Conservation (phyloP, 495 filamentous ascomycete species). For the Penicillium egyptiacum region DNA sequence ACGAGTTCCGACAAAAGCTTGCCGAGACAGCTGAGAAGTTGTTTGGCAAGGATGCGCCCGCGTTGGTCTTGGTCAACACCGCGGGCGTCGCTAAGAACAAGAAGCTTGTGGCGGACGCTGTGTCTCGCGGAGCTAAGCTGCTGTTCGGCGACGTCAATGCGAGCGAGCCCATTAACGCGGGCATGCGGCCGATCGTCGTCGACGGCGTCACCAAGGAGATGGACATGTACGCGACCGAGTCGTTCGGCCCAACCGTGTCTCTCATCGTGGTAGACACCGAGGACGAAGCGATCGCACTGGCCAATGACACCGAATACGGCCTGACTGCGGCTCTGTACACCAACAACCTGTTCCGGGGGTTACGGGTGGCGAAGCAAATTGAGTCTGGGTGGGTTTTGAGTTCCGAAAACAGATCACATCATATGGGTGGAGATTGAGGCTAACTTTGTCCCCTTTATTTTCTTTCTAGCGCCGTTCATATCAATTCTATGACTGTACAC, state of each 20-base stretch:
- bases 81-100: slow-evolving; percentile 66
- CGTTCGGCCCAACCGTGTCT: slow-evolving; percentile 78
- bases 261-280: slow-evolving; percentile 48
- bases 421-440: neutral
- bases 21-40: slow-evolving; percentile 41
- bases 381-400: slow-evolving; percentile 44
- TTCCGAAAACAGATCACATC: neutral
- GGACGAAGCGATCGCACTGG: slow-evolving; percentile 48
- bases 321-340: slow-evolving; percentile 51
- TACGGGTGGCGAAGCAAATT: slow-evolving; percentile 49
- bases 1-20: slow-evolving; percentile 63
- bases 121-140: slow-evolving; percentile 66
- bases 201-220: slow-evolving; percentile 71
- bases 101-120: slow-evolving; percentile 63
- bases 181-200: slow-evolving; percentile 72
- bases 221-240: slow-evolving; percentile 80
- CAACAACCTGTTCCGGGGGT: slow-evolving; percentile 46
- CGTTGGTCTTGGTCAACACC: slow-evolving; percentile 60
- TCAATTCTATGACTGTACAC: slow-evolving; percentile 82
- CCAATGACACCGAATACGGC: slow-evolving; percentile 56
- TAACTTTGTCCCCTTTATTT: neutral
- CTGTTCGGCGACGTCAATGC: slow-evolving; percentile 57
- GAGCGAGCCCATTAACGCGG: slow-evolving; percentile 47
- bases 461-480: slow-evolving; percentile 66
- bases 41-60: slow-evolving; percentile 50